Base-by-base conservation (phyloP, 345 rosid species). In the Tarenaya hassleriana region DNA sequence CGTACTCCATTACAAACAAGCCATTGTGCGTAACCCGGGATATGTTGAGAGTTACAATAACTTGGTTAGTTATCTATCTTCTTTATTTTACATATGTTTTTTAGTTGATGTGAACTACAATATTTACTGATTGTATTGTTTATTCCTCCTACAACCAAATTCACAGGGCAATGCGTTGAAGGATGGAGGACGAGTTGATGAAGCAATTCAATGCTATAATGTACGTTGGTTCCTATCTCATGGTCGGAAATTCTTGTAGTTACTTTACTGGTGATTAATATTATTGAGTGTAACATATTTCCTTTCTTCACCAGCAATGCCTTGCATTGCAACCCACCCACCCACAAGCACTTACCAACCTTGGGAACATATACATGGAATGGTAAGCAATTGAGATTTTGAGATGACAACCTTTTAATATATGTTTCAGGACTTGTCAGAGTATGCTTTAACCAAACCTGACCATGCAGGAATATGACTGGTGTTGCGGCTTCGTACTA, bases 311-410 rank as follows among this genome's bases (percentile, higher is more conserved):
- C 75, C 47, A 85, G 95, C 83, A 85, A 80, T 85, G 90, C 57
- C 87, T 85, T 55, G 11, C 76, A 8, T 69, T 82, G 47, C 90
- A 85, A 54, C 80, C 90, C 1, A 77, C 54, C 45, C 95, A 85
- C 41, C 95, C 90, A 10, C 95, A 85, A 67, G 91, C 91, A 7
- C 82, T 86, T 24, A 86, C 91, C 49, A 86, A 82, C 60, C 82
- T 82, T 46, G 91, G 95, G 43, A 80, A 86, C 49, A 73, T 86
- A 65, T 86, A 86, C 47, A 82, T 82, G 90, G 91, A 82, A 67
- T 80, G 95, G 90, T 80, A 77, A 9, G 50, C 34, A 38, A 33
- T 47, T 39, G 42, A 15, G 42, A 39, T 13, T 39, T 13, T 39
- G 14, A 39, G 16, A 5, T 16, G n/a, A 16, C 14, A 5, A 0